These are phyloP conservation scores for Gloeopeniophorella convolvens DNA, from an alignment of 768 basidiomycete species.

Conservation along the genomic window DNA sequence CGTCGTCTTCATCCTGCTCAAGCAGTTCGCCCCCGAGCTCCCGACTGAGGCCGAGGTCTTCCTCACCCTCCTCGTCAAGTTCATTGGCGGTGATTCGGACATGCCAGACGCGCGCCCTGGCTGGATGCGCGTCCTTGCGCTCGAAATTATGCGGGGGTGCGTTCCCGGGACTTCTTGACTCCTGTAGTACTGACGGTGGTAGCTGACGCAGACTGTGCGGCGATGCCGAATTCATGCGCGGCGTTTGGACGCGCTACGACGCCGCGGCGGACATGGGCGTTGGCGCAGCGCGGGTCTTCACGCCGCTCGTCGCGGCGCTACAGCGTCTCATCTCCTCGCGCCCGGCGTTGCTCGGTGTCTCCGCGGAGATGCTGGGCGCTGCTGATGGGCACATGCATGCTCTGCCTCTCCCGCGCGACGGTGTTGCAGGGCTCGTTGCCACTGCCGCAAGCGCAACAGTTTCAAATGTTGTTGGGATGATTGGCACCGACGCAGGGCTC, in stretches of 20 bases:
- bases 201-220: constrained; percentile 17
- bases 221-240: constrained; percentile 18
- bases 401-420: no score
- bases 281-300: constrained; percentile 64
- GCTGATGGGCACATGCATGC: no score
- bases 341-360: constrained; percentile 74
- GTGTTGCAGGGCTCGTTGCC: constrained; percentile 78
- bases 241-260: constrained; percentile 19
- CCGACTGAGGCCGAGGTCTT: constrained; percentile 78
- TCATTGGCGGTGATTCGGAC: constrained; percentile 4
- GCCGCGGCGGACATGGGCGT: constrained; percentile 25
- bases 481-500: constrained; percentile 60
- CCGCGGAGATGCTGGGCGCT: constrained; percentile 75
- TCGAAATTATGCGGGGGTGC: constrained; percentile 19
- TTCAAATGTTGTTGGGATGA: constrained; percentile 82
- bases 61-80: constrained; percentile 8
- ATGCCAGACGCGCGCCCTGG: constrained; percentile 4
- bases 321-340: constrained; percentile 87
- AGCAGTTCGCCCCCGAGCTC: constrained; percentile 81
- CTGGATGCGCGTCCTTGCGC: constrained; percentile 21
- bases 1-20: constrained; percentile 88
- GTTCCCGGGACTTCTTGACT: background rate
- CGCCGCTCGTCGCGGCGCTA: constrained; percentile 71
- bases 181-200: background rate
- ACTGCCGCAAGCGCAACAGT: constrained; percentile 79